A percentile compares a stretch with the other conserved stretches of the same genome.
Conservation (phyloP, 805 yeast genomes). For the Maudiozyma turicensis region DNA sequence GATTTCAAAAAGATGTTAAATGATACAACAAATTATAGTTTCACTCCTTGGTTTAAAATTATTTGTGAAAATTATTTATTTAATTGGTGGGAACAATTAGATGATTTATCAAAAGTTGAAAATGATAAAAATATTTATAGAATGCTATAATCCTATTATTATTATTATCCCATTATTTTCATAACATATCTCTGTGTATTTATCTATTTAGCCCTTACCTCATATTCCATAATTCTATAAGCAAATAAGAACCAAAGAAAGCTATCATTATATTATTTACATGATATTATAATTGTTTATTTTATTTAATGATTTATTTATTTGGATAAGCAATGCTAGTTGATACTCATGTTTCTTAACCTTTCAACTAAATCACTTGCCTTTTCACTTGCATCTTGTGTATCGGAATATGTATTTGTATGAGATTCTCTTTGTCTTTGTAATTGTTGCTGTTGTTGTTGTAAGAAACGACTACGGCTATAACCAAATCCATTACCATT, state of each 20-base stretch:
- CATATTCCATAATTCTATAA: too few relatives aligned
- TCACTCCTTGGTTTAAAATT: slow-evolving; percentile 97
- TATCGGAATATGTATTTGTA: not conserved
- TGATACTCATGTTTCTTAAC: slow-evolving; percentile 4
- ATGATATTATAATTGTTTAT: not conserved
- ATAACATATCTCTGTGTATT: not conserved
- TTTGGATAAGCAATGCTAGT: not conserved
- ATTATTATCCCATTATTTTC: not conserved
- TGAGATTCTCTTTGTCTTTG: not conserved
- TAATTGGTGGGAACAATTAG: slow-evolving; percentile 85
- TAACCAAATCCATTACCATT: not conserved
- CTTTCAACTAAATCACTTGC: slow-evolving; percentile 6
- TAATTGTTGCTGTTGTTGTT: not conserved
- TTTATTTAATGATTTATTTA: not conserved
- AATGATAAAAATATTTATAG: slow-evolving; percentile 31
- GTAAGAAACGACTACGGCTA: not conserved
- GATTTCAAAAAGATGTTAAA: slow-evolving; percentile 70
- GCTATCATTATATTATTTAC: not conserved
- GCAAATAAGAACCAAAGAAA: not conserved
- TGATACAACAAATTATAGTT: slow-evolving; percentile 46
- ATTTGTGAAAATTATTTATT: slow-evolving; percentile 87
- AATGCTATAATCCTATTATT: slow-evolving; percentile 19
- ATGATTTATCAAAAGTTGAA: slow-evolving; percentile 42
- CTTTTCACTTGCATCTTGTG: slow-evolving; percentile 3
- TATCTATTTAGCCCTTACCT: not conserved